Evolutionary conservation across 2,329 filamentous ascomycete genomes (phyloP).

Genomic region (Trichoderma asperellum): DNA sequence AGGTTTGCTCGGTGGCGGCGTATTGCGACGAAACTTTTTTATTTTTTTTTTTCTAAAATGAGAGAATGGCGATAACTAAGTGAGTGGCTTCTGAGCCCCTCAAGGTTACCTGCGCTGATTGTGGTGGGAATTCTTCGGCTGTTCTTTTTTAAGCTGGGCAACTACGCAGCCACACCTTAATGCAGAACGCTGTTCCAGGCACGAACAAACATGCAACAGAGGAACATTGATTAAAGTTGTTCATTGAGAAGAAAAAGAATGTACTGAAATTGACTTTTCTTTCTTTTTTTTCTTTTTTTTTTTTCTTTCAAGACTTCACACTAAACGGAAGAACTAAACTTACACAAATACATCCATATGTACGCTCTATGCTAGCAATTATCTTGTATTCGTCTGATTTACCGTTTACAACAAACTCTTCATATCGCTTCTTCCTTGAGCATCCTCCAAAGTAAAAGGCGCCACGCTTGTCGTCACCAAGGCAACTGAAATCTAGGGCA

Average conservation of each 20-base stretch:
- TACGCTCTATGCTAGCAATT: background rate
- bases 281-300: too few species aligned
- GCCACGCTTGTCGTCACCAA: background rate
- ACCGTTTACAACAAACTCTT: too few species aligned
- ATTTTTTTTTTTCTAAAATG: conserved; percentile 22
- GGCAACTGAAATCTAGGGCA: background rate
- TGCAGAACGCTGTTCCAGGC: background rate
- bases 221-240: background rate
- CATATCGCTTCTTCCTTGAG: background rate
- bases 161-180: conserved; percentile 9
- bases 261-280: background rate
- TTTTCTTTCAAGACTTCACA: background rate
- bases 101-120: conserved; percentile 30
- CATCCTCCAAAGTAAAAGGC: background rate
- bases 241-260: background rate
- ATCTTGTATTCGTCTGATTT: too few species aligned
- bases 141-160: background rate
- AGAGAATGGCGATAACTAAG: conserved; percentile 28
- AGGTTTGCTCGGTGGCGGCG: conserved; percentile 19
- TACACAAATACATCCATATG: background rate
- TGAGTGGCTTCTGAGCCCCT: conserved; percentile 32
- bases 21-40: conserved; percentile 20
- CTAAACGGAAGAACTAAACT: background rate
- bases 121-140: conserved; percentile 33
- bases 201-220: background rate